Evolutionary conservation across 73 alveolate genomes (phyloP), one percentile per base, ranked within the genome.

Genomic region (Uronychia binucleata): DNA sequence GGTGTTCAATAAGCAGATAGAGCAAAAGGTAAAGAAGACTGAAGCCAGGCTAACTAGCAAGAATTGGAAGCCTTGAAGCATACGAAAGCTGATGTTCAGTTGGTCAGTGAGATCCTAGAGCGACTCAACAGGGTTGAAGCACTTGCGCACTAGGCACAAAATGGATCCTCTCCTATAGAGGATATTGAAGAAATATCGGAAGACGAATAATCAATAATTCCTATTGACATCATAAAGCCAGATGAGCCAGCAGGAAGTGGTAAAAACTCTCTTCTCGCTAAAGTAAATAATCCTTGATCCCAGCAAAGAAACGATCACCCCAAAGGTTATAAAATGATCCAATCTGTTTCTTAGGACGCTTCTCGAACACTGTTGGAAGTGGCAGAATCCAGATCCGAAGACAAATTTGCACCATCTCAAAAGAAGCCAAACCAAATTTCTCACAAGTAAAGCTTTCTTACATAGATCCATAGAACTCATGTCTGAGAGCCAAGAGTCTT

Each of bases 51-150:
- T 14, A 59, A 82, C 35, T 74, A 59, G 33, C 74, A 67, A 28
- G 77, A 74, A 60, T 59, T 82, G 30, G 89, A 82, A 28, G 89
- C 58, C 27, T 11, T 82, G 34, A 28, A 59, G 76, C 58, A 82
- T 19, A 26, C 74, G 14, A 82, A 82, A 67, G 89, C 83, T 11
- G 78, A 82, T 31, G 26, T 60, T 19, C 74, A 58, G 28, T 67
- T 57, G 33, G 83, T 82, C 14, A 27, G 30, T 28, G 89, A 82
- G 5, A 11, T 82, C 8, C 31, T 67, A 1, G 89, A 82, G 31
- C n/a, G 83, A 74, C 33, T 82, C 14, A 82, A 82, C 32, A 82
- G 78, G 26, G 28, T 82, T 8, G 89, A 82, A 74, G 28, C 78
- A 13, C 19, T 67, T 8, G 30, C 28, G 5, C 19, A 67, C 30